These are phyloP conservation scores for Buxus sempervirens DNA, from an alignment of 164 flowering plant genomes.

Conservation along the genomic window DNA sequence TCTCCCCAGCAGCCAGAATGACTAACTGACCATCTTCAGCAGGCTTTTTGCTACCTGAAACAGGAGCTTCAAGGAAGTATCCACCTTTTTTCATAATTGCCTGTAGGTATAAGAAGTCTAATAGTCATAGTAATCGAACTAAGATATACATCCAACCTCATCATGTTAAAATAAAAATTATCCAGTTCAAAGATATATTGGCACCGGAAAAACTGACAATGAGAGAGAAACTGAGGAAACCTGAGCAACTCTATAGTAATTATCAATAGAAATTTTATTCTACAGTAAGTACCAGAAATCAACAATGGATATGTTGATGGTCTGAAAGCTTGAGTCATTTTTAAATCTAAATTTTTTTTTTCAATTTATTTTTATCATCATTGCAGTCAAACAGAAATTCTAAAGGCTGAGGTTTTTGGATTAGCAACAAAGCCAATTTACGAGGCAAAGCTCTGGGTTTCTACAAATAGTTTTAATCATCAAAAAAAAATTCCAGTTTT, in stretches of 20 bases:
- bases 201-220: not conserved
- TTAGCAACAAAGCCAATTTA: not conserved
- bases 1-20: constrained; percentile 94
- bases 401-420: not conserved
- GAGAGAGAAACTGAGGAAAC: not conserved
- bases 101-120: constrained; percentile 26
- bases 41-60: constrained; percentile 97
- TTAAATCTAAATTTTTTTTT: not conserved
- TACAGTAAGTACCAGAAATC: not conserved
- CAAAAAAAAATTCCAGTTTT: not conserved
- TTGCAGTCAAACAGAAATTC: too few species aligned
- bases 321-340: not conserved
- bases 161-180: not conserved
- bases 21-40: constrained; percentile 99
- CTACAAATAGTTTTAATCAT: not conserved
- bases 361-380: too few species aligned
- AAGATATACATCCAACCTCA: not conserved
- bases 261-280: not conserved
- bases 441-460: not conserved
- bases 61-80: constrained; percentile 90
- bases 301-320: not conserved
- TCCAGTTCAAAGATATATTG: not conserved
- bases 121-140: not conserved
- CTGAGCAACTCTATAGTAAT: too few species aligned
- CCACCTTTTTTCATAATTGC: constrained; percentile 77